These are phyloP conservation scores for Rhizopogon vinicolor DNA, from an alignment of 768 basidiomycete species.

Conservation along the genomic window DNA sequence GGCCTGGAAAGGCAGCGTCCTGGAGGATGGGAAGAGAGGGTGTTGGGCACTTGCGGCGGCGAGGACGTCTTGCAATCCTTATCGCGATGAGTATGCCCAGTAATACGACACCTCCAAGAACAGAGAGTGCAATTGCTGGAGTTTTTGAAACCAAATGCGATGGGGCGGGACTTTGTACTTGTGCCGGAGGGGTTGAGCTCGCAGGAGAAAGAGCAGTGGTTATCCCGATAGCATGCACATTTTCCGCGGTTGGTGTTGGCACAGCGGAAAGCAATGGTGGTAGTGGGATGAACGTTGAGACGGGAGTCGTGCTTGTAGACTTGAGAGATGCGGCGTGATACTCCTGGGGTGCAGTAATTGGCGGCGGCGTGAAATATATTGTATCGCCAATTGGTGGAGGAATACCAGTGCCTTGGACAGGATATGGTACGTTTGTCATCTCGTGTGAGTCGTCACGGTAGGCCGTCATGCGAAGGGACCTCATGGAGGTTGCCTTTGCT, in stretches of 20 bases:
- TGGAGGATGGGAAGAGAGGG: constrained; percentile 74
- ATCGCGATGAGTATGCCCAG: constrained; percentile 43
- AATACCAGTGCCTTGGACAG: constrained; percentile 26
- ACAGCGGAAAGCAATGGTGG: constrained; percentile 15
- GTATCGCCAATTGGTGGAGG: constrained; percentile 18
- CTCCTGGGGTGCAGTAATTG: constrained; percentile 19
- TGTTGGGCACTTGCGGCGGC: constrained; percentile 50
- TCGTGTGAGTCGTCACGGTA: constrained; percentile 20
- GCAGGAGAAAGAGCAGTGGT: constrained; percentile 8
- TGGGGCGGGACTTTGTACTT: constrained; percentile 6
- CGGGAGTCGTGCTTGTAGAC: neutral
- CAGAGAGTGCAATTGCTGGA: constrained; percentile 47
- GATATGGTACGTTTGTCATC: constrained; percentile 23
- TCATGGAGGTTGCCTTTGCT: neutral
- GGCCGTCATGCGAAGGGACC: constrained; percentile 4
- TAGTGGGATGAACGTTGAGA: constrained; percentile 22
- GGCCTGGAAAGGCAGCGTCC: constrained; percentile 45
- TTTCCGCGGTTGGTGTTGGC: neutral
- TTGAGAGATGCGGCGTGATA: constrained; percentile 8
- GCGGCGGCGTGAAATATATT: constrained; percentile 3
- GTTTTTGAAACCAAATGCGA: constrained; percentile 41
- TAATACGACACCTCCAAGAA: constrained; percentile 47
- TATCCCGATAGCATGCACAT: neutral
- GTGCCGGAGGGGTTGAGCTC: constrained; percentile 2
- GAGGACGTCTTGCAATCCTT: constrained; percentile 46